phyloP scores from a whole-genome alignment of 495 filamentous ascomycete species.

The Aspergillus taichungensis region DNA sequence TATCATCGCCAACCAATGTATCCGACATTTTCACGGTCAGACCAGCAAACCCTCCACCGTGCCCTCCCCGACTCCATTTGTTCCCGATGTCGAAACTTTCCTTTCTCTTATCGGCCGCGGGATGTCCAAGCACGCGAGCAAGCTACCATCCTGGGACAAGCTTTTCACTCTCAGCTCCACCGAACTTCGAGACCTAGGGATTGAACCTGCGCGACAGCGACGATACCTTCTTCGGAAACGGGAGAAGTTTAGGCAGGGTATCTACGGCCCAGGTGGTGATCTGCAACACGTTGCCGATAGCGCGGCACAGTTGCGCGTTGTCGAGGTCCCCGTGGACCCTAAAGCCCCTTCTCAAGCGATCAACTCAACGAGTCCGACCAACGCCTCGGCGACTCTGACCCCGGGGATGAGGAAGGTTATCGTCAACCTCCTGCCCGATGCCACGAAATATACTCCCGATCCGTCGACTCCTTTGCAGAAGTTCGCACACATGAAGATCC shows the following conservation, averaged over 20 bases:
- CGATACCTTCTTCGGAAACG: constrained; percentile 81
- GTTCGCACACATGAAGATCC: constrained; percentile 56
- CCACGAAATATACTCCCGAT: constrained; percentile 31
- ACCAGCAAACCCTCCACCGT: constrained; percentile 25
- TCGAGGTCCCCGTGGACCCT: constrained; percentile 45
- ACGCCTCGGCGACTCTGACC: constrained; percentile 36
- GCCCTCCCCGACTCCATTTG: constrained; percentile 68
- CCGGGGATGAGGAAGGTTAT: constrained; percentile 51
- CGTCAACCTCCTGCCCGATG: constrained; percentile 62
- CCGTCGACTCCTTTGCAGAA: constrained; percentile 31
- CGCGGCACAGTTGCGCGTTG: constrained; percentile 56
- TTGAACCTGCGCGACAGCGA: constrained; percentile 75
- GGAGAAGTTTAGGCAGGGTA: constrained; percentile 67
- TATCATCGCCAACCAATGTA: constrained; percentile 20
- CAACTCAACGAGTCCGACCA: not conserved
- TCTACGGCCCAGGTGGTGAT: constrained; percentile 73
- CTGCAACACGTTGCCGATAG: constrained; percentile 64
- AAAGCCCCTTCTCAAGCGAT: constrained; percentile 1
- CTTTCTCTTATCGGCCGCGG: constrained; percentile 85
- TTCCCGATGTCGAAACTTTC: constrained; percentile 86
- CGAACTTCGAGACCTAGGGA: constrained; percentile 71
- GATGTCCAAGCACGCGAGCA: constrained; percentile 63
- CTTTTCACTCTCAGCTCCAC: constrained; percentile 70
- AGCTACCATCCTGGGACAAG: constrained; percentile 81
- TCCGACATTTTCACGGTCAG: constrained; percentile 25